These are phyloP conservation scores for Pseudopithomyces chartarum DNA, from an alignment of 2,329 filamentous ascomycete species.

Conservation along the genomic window DNA sequence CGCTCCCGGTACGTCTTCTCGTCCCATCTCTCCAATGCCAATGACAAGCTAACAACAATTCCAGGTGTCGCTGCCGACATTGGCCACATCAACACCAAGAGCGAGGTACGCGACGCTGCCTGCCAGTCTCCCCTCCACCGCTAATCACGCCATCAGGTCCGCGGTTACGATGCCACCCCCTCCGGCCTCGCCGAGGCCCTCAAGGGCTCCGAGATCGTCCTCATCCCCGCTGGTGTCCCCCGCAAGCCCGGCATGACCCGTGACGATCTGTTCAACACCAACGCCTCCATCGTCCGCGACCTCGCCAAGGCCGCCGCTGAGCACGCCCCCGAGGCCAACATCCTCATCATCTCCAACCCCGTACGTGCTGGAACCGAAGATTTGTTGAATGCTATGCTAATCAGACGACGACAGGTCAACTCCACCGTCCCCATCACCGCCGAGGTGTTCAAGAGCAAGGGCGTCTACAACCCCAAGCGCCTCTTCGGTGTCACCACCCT, in stretches of 20 bases:
- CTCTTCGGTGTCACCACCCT: constrained; percentile 99
- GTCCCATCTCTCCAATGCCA: constrained; percentile 1
- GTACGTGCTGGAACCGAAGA: constrained; percentile 51
- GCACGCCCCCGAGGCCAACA: constrained; percentile 86
- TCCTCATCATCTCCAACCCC: constrained; percentile 98
- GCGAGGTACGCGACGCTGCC: constrained; percentile 56
- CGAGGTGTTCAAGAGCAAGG: constrained; percentile 93
- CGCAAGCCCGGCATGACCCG: constrained; percentile 99
- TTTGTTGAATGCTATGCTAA: background rate
- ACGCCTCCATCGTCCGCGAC: constrained; percentile 98
- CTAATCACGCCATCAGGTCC: constrained; percentile 63
- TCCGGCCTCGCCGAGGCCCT: constrained; percentile 78
- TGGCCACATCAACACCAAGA: constrained; percentile 99
- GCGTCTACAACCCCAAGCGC: constrained; percentile 98
- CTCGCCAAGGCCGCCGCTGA: constrained; percentile 94
- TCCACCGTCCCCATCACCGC: constrained; percentile 97
- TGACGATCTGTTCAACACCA: constrained; percentile 99
- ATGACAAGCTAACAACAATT: constrained; percentile 23
- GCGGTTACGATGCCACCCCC: constrained; percentile 80
- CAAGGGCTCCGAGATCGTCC: constrained; percentile 87
- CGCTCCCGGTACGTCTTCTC: constrained; percentile 83
- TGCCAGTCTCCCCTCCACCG: constrained; percentile 11
- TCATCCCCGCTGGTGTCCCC: constrained; percentile 97
- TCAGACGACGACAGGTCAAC: constrained; percentile 69
- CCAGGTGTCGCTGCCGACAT: constrained; percentile 96